These are phyloP conservation scores for Gaultheria prostrata DNA, from an alignment of 148 eudicot species.

Conservation along the genomic window DNA sequence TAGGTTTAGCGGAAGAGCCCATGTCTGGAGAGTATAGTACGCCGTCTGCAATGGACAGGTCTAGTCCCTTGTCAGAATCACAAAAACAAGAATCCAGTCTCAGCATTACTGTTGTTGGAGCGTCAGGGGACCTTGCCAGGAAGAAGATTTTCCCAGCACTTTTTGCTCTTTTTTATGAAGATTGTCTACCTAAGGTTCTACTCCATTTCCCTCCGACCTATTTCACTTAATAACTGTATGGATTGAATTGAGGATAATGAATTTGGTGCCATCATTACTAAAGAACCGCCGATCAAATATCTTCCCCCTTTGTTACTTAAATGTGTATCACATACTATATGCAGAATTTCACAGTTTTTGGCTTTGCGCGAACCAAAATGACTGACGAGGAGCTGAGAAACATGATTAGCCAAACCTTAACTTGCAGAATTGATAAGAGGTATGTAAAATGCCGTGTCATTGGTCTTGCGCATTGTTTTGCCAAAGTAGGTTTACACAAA, in stretches of 20 bases:
- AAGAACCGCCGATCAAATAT: neutral
- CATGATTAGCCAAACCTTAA: slow-evolving; percentile 72
- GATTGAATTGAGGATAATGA: neutral
- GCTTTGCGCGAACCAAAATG: slow-evolving; percentile 75
- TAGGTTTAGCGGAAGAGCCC: slow-evolving; percentile 45
- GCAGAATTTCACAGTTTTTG: slow-evolving; percentile 68
- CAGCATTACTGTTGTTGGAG: slow-evolving; percentile 85
- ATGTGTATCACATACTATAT: neutral
- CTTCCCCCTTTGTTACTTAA: neutral
- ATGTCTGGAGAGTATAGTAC: slow-evolving; percentile 29
- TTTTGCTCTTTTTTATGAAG: slow-evolving; percentile 76
- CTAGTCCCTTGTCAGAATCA: slow-evolving; percentile 23
- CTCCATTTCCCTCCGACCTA: neutral
- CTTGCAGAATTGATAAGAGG: slow-evolving; percentile 84
- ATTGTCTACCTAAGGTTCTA: slow-evolving; percentile 65
- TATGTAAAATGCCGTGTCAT: slow-evolving; percentile 19
- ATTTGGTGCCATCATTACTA: neutral
- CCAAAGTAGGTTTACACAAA: neutral
- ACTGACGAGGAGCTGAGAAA: slow-evolving; percentile 67
- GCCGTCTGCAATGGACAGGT: slow-evolving; percentile 20
- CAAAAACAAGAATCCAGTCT: slow-evolving; percentile 40
- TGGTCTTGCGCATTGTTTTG: neutral
- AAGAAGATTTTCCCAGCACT: slow-evolving; percentile 94
- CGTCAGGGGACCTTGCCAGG: slow-evolving; percentile 92
- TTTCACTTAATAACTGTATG: neutral